These are phyloP conservation scores for Dianthus caryophyllus DNA, from an alignment of 148 eudicot genomes.

Conservation along the genomic window DNA sequence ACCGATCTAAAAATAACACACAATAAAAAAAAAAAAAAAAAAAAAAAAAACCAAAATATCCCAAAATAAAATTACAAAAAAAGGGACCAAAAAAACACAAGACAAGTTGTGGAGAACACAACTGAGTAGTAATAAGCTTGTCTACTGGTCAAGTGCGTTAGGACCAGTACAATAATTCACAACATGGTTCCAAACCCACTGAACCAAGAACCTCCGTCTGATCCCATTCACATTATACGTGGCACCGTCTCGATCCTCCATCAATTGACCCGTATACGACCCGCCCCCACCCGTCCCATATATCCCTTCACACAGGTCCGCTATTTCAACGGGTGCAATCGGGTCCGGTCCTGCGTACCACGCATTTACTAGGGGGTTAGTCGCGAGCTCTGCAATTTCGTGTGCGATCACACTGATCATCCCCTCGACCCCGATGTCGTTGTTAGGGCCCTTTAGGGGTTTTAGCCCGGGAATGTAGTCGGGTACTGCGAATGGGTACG, in stretches of 20 bases:
- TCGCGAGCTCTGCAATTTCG: constrained; percentile 76
- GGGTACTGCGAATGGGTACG: constrained; percentile 82
- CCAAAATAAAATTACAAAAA: no score
- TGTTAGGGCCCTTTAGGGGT: constrained; percentile 61
- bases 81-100: no score
- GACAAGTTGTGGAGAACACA: neutral
- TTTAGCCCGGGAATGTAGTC: constrained; percentile 61
- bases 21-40: no score
- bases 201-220: constrained; percentile 66
- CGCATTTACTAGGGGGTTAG: constrained; percentile 79
- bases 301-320: constrained; percentile 90
- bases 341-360: constrained; percentile 96
- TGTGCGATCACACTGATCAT: constrained; percentile 90
- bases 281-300: constrained; percentile 93
- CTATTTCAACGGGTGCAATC: constrained; percentile 76
- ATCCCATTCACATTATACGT: constrained; percentile 82
- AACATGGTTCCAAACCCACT: constrained; percentile 78
- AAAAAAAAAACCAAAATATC: neutral
- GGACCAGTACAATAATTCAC: constrained; percentile 75
- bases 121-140: neutral
- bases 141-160: constrained; percentile 55
- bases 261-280: constrained; percentile 80
- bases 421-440: constrained; percentile 72
- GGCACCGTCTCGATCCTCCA: constrained; percentile 73
- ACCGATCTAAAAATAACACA: neutral